Percentiles rank a stretch among this genome's conserved stretches.
Conservation (phyloP, 495 filamentous ascomycete genomes). For the Aspergillus olivimuriae region DNA sequence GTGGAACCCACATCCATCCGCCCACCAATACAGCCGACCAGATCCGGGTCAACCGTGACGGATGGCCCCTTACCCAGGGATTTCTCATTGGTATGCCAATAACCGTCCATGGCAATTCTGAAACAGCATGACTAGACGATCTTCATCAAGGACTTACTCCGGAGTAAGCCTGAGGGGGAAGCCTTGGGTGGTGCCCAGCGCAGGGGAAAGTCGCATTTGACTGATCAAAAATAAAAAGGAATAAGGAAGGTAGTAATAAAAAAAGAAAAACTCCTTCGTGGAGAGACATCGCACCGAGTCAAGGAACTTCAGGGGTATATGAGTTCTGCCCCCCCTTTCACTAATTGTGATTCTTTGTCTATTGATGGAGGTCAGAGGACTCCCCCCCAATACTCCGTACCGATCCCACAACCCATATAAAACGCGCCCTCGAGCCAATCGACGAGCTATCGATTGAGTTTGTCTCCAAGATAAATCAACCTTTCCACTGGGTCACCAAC, state of each 20-base stretch:
- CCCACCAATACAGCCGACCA: neutral
- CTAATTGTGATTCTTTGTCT: too few relatives aligned
- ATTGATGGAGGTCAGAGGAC: too few relatives aligned
- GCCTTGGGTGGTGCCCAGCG: too few relatives aligned
- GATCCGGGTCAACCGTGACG: neutral
- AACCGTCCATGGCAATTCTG: neutral
- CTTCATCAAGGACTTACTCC: neutral
- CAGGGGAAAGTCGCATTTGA: too few relatives aligned
- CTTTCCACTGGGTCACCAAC: constrained; percentile 4
- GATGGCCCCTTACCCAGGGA: too few relatives aligned
- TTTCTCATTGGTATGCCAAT: neutral
- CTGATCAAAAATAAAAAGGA: constrained; percentile 7
- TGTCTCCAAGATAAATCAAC: constrained; percentile 6
- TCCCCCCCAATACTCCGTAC: too few relatives aligned
- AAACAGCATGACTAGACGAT: neutral
- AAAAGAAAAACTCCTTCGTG: neutral
- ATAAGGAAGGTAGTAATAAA: constrained; percentile 2
- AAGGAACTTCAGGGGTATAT: neutral
- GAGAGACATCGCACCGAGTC: too few relatives aligned
- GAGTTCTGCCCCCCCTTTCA: neutral
- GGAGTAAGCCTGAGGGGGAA: neutral
- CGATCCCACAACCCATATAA: too few relatives aligned
- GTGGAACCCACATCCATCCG: neutral
- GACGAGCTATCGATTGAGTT: constrained; percentile 10
- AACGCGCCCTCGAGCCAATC: neutral